Percentiles rank a stretch among this genome's conserved stretches.
These are phyloP conservation scores for Lathyrus oleraceus DNA, from an alignment of 306 rosid genomes.

Conservation along the genomic window DNA sequence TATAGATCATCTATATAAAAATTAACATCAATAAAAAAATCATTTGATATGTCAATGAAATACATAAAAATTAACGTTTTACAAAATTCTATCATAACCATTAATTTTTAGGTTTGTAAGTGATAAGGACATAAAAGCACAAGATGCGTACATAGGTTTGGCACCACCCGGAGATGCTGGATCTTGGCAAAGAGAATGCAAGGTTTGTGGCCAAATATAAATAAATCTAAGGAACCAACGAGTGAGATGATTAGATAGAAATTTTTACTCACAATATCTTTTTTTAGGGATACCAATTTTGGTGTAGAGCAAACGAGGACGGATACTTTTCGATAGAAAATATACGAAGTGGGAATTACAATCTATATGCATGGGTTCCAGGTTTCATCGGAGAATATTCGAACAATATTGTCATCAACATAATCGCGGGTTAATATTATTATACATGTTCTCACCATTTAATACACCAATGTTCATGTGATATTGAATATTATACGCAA, in stretches of 20 bases:
- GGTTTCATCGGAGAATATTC: constrained; percentile 73
- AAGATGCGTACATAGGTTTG: constrained; percentile 64
- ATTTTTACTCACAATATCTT: background rate
- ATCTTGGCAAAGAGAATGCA: constrained; percentile 85
- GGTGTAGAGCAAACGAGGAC: constrained; percentile 57
- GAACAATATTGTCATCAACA: constrained; percentile 40
- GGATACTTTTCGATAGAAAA: constrained; percentile 60
- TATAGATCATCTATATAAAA: too few relatives aligned
- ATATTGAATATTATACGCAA: constrained; percentile 16
- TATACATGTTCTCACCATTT: too few relatives aligned
- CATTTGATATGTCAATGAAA: too few relatives aligned
- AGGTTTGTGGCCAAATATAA: constrained; percentile 40
- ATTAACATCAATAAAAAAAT: too few relatives aligned
- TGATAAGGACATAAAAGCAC: constrained; percentile 41
- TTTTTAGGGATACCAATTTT: constrained; percentile 84
- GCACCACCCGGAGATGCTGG: constrained; percentile 79
- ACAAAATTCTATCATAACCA: too few relatives aligned
- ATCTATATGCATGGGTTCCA: constrained; percentile 74
- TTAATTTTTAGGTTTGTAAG: constrained; percentile 54
- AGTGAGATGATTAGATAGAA: background rate
- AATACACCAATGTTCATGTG: too few relatives aligned
- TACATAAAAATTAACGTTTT: too few relatives aligned
- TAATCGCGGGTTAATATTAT: constrained; percentile 54
- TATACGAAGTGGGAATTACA: constrained; percentile 57
- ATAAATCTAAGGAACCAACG: background rate